A percentile compares a stretch with the other conserved stretches of the same genome.
Evolutionary conservation across 2,329 filamentous ascomycete genomes (phyloP).

Genomic region (Claviceps sp.): DNA sequence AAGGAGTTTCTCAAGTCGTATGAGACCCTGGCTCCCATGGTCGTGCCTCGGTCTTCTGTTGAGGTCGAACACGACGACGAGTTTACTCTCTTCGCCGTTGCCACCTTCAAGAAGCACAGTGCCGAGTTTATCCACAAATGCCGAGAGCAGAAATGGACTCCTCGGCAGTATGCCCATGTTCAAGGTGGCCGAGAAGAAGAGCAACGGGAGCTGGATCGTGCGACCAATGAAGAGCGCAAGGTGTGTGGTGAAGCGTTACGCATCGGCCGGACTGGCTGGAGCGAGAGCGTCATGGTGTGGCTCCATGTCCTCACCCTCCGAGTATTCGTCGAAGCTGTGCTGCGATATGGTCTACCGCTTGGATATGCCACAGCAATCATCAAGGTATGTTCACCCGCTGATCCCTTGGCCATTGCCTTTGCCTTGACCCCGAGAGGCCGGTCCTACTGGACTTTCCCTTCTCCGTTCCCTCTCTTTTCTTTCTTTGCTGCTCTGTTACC

Average conservation of each 20-base stretch:
- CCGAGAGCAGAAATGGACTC: constrained; percentile 87
- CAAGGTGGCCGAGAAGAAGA: constrained; percentile 86
- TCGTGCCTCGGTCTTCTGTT: constrained; percentile 76
- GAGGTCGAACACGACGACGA: constrained; percentile 79
- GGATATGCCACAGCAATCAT: constrained; percentile 79
- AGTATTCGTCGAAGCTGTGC: constrained; percentile 96
- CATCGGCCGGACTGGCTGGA: constrained; percentile 83
- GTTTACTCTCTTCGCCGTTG: constrained; percentile 77
- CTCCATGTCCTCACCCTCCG: constrained; percentile 80
- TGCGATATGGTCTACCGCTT: constrained; percentile 84
- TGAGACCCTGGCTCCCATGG: constrained; percentile 80
- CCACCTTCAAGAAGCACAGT: constrained; percentile 84
- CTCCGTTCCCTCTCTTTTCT: not conserved
- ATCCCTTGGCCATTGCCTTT: too few relatives aligned
- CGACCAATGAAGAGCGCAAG: constrained; percentile 76
- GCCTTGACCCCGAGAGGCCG: not conserved
- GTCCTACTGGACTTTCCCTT: not conserved
- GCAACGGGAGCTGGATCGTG: constrained; percentile 68
- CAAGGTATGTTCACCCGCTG: constrained; percentile 45
- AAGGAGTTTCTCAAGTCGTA: constrained; percentile 87
- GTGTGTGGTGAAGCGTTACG: constrained; percentile 85
- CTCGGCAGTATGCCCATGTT: constrained; percentile 85
- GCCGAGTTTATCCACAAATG: constrained; percentile 84
- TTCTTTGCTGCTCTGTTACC: not conserved
- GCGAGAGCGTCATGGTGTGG: constrained; percentile 93